Percentiles rank a stretch among this genome's conserved stretches.
Evolutionary conservation across 2,329 filamentous ascomycete species (phyloP).

Genomic region (Penicillium sp.): DNA sequence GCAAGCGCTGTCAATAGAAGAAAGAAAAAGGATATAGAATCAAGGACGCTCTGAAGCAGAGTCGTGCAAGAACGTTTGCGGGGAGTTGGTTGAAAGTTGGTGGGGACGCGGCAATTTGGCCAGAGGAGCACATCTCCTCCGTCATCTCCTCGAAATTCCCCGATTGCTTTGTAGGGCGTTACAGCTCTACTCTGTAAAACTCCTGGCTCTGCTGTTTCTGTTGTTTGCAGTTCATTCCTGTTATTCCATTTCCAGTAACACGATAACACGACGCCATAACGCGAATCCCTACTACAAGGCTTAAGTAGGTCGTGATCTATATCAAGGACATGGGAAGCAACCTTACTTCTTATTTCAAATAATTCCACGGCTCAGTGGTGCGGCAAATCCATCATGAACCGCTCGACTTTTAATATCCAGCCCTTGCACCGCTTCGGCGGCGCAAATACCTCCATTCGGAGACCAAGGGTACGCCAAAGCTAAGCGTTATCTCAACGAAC

Average conservation of each 20-base stretch:
- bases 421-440: constrained; percentile 69
- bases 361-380: not conserved
- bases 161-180: not conserved
- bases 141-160: not conserved
- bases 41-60: constrained; percentile 1
- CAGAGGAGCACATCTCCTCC: constrained; percentile 6
- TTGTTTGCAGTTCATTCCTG: not conserved
- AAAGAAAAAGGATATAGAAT: not conserved
- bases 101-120: constrained; percentile 17
- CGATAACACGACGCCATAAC: not conserved
- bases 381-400: constrained; percentile 30
- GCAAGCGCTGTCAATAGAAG: not conserved
- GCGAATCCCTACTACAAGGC: not conserved
- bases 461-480: constrained; percentile 62
- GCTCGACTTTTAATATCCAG: constrained; percentile 61
- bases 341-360: not conserved
- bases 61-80: constrained; percentile 14
- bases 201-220: not conserved
- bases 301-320: not conserved
- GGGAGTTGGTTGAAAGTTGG: constrained; percentile 19
- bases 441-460: constrained; percentile 67
- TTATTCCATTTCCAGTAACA: not conserved
- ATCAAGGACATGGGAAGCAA: not conserved
- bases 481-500: not conserved
- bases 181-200: not conserved